A percentile compares a stretch with the other conserved stretches of the same genome.
phyloP scores from a whole-genome alignment of 306 rosid species.

The Ziziphus jujuba region DNA sequence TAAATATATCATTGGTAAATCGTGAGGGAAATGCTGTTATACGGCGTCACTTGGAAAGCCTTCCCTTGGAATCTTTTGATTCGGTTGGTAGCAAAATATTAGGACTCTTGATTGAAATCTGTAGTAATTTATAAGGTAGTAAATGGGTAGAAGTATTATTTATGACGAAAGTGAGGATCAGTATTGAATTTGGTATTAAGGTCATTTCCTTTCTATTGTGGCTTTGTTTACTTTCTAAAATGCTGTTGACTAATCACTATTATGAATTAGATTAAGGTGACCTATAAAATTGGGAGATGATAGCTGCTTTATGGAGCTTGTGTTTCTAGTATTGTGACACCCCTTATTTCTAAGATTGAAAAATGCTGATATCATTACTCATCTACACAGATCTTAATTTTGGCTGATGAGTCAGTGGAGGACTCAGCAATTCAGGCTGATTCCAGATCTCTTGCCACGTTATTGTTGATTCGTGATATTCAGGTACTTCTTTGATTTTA shows the following conservation, averaged over 20 bases:
- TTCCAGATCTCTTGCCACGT: conserved; percentile 95
- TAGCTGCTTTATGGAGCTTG: background rate
- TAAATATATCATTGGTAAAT: conserved; percentile 67
- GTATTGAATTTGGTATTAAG: conserved; percentile 5
- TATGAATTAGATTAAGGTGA: conserved; percentile 14
- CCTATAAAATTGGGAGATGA: background rate
- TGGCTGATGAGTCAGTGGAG: conserved; percentile 95
- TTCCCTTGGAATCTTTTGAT: conserved; percentile 87
- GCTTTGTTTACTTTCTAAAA: conserved; percentile 2
- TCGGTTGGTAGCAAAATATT: conserved; percentile 56
- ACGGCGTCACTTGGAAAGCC: conserved; percentile 90
- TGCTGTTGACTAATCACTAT: conserved; percentile 9
- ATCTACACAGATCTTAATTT: conserved; percentile 67
- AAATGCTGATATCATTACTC: conserved; percentile 23
- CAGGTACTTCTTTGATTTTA: conserved; percentile 50
- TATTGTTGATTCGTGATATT: conserved; percentile 87
- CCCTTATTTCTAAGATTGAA: background rate
- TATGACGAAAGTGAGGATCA: background rate
- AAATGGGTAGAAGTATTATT: background rate
- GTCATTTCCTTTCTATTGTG: conserved; percentile 7
- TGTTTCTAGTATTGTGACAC: background rate
- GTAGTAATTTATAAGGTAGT: background rate
- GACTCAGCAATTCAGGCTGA: conserved; percentile 98
- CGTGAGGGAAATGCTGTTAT: conserved; percentile 95
- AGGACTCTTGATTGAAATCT: conserved; percentile 11